Evolutionary conservation across 192 early-diverging fungal species (phyloP), one percentile per base, ranked within the genome.

Genomic region (Cetraspora pellucida): DNA sequence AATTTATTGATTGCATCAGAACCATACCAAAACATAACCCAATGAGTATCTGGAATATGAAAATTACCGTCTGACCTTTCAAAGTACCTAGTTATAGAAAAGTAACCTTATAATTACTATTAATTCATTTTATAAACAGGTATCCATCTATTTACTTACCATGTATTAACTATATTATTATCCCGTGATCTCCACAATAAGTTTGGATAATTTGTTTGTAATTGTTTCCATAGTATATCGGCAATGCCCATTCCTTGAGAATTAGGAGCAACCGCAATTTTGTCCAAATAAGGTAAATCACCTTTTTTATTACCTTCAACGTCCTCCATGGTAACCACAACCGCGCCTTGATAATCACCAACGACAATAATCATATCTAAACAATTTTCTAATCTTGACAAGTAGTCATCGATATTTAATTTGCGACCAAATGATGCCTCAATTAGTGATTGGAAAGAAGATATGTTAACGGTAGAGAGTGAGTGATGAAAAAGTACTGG

Each of bases 11-110:
- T 21, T 4, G 85, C 88, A 9, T 84, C 80, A 28, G 72, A 54
- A 23, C 92, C 92, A 81, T 93, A 89, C 94, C 94, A 98, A 81
- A 98, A 98, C 65, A 95, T 86, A 52, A 91, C 91, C 96, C 96
- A 98, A 16, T 91, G 82, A 8, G 86, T 86, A 17, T 86, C 90
- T 4, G 77, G 81, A 66, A 95, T 80, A 37, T 84, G 70, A 10
- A 90, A 59, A 66, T 92, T 92, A n/a, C 96, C 96, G 75, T 90
- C 85, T 3, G 89, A 89, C n/a, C 93, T 86, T 61, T 97, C 95
- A 91, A 96, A 98, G 57, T 98, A 92, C 90, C 90, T 91, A 28
- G 1, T 77, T 21, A 13, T 8, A 19, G 3, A 30, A 21, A 37
- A 64, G 5, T 69, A 19, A 45, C 21, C 30, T 45, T 16, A 57